Evolutionary conservation across 805 yeast species (phyloP), one percentile per base, ranked within the genome.

Genomic region (Candida easanensis): DNA sequence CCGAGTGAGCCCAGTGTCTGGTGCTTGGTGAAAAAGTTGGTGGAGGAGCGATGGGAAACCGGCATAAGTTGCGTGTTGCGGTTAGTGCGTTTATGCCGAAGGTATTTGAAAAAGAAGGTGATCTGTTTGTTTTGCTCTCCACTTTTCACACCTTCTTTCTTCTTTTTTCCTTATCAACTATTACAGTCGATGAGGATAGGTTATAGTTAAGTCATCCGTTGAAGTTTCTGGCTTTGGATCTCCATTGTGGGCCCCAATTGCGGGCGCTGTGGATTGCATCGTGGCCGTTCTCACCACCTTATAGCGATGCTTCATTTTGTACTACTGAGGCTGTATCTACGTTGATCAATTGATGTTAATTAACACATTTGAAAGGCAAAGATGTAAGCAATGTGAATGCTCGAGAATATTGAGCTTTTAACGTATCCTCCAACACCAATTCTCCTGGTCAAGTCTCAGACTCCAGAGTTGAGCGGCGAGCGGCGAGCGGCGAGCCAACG

Each of bases 131-230:
- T 23, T 11, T 15, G 13, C 6, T 30, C 32, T 28, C 36, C 14
- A 15, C 33, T 10, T 21, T 26, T 10, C 26, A 11, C 32, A 20
- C 44, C 8, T 33, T 37, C 22, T 25, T 9, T n/a, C 23, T 42
- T 44, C 39, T 37, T 46, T 41, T 38, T 32, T 67, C 71, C 47
- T 57, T 55, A 72, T 71, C 80, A 75, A 74, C 80, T 75, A 74
- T 71, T 65, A 70, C 79, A 74, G 79, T 71, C 79, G 65, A 71
- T 72, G 79, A 76, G 62, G 79, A 72, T 54, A 64, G 73, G 65
- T 50, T 50, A 41, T 46, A 52, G 54, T 49, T 49, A 38, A 44
- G 43, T 57, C 64, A 61, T 62, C 74, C 70, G 67, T 62, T 64
- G 53, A 64, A 66, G 70, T 23, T 23, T 23, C 42, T 38, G 42